Base-by-base conservation (phyloP, 208 protist genomes). In the Leishmania braziliensis region DNA sequence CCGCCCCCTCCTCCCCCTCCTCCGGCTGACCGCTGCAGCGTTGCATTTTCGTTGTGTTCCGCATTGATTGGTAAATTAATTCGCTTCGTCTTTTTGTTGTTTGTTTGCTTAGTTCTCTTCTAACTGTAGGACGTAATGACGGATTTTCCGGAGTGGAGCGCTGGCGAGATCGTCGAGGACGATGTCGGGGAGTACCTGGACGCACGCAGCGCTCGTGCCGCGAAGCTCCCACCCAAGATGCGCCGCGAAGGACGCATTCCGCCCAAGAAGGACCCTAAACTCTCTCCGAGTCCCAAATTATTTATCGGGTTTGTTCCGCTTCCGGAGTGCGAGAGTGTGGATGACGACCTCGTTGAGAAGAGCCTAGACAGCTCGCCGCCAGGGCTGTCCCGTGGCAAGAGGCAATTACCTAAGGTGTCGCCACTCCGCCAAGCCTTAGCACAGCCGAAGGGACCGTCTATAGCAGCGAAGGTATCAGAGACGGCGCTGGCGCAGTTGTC, bases 81-180 rank as follows among this genome's bases (percentile, higher is more conserved):
- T 16, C 58, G 16, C 58, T 26, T 63, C 58, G 1, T 63, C 16
- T 26, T 63, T n/a, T 23, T 69, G 18, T 53, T 36, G 16, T 69
- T 29, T 39, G 26, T 33, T 46, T 23, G 9, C 4, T 2, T 43
- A 4, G 36, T 5, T 18, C 68, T 53, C 39, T 53, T n/a, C 12
- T 18, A 46, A 23, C 43, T 72, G 20, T 4, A 29, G 20, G 8
- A 0, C 39, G 71, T 26, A 23, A 79, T 71, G 76, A 26, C 48
- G 26, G 39, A 48, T n/a, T 81, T 86, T 36, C 82, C 80, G 6
- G 86, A 89, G 43, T 83, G 81, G 82, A 51, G 66, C 29, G 76
- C 56, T 5, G 82, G 80, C n/a, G 86, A 89, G 58, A 90, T 92
- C 48, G 76, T 86, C 23, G 89, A 92, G 72, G 77, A 86, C n/a